Base-by-base conservation (phyloP, 2,329 filamentous ascomycete genomes). In the Dactylellina cionopaga region DNA sequence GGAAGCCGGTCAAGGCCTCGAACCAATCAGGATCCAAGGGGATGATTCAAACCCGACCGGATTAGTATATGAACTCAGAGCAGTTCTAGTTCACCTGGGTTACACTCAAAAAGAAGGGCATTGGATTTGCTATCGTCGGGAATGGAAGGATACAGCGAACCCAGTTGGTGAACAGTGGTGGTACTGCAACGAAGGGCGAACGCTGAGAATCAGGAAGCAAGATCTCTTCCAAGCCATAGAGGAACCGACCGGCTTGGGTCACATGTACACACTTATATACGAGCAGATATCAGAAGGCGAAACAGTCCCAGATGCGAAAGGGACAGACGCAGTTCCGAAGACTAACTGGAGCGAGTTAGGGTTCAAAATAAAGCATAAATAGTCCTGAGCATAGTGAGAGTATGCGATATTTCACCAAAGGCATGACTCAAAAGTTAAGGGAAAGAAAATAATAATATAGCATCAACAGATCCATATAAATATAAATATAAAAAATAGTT, bases 71-170 rank as follows among this genome's bases (percentile, higher is more conserved):
- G 66, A 71, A 17, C 35, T 71, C 15, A 27, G 66, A 6, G 13
- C 58, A 1, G 33, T 71, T 10, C 7, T 71, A 25, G 31, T 71
- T n/a, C 66, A 71, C 35, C 6, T 17, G 2, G 66, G 66, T 1
- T 5, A 3, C 0, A 7, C 17, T 19, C 29, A 58, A 7, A 19
- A 7, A 7, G 24, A 22, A 2, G 66, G 66, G n/a, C 66, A 71
- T 33, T 71, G 66, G 66, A 27, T 37, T 7, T 58, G 49, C 27
- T 63, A 58, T 35, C 51, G 66, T 1, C 66, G 66, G 3, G 66
- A 71, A 27, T 71, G 66, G 66, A 22, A 54, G 15, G 55, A 51
- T n/a, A 19, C 24, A 2, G 25, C 2, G 4, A 52, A 27, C 17
- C 31, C 49, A 5, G 5, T 47, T 5, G n/a, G 43, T 1, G 51